These are phyloP conservation scores for Penstemon newberryi DNA, from an alignment of 257 asterid genomes.

Conservation along the genomic window DNA sequence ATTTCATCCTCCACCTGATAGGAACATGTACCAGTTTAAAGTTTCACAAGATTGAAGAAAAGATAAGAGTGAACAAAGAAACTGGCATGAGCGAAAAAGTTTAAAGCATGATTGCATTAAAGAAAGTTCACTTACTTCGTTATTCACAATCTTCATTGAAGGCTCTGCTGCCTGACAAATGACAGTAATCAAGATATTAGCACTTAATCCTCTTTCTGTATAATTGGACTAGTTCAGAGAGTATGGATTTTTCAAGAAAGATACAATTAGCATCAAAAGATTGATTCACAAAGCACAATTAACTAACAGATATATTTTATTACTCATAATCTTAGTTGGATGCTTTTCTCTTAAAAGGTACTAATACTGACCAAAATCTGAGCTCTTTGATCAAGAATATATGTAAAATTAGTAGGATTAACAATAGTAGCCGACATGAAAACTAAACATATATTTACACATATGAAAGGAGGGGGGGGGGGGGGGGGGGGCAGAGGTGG, in stretches of 20 bases:
- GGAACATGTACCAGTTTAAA: background rate
- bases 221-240: background rate
- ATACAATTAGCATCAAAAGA: constrained; percentile 4
- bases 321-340: constrained; percentile 24
- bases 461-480: background rate
- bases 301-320: constrained; percentile 35
- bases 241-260: background rate
- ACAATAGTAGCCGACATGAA: constrained; percentile 7
- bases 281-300: constrained; percentile 21
- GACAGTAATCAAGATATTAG: constrained; percentile 21
- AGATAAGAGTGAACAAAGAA: background rate
- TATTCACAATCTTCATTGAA: constrained; percentile 29
- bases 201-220: constrained; percentile 12
- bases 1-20: too few relatives aligned
- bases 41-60: background rate
- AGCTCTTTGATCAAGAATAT: constrained; percentile 21
- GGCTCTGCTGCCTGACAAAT: constrained; percentile 36
- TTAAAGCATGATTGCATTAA: background rate
- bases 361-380: constrained; percentile 21
- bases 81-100: background rate
- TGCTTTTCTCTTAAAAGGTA: constrained; percentile 33
- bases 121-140: constrained; percentile 27
- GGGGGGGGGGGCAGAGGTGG: background rate
- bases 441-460: constrained; percentile 6
- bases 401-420: constrained; percentile 2